Evolutionary conservation across 805 yeast genomes (phyloP).

Genomic region (Lipomyces spencermartinsiae): DNA sequence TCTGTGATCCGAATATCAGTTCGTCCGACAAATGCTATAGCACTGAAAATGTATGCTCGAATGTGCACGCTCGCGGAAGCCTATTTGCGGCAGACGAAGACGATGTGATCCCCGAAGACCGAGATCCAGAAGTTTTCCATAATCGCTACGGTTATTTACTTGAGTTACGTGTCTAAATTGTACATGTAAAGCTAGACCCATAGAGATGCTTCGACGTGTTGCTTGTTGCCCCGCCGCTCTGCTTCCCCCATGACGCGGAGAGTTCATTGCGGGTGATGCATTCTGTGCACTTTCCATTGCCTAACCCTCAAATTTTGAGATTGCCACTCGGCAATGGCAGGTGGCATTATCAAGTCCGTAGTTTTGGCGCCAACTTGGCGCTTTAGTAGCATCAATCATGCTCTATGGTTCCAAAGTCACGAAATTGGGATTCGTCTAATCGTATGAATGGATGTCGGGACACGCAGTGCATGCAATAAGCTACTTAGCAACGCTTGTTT

Average conservation of each 20-base stretch:
- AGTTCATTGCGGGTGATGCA: too few species aligned
- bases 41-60: neutral
- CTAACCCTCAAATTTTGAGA: neutral
- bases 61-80: neutral
- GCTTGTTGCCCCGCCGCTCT: too few species aligned
- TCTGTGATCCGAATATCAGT: neutral
- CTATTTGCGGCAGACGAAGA: neutral
- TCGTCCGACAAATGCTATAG: neutral
- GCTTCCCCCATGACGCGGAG: too few species aligned
- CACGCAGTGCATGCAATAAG: neutral
- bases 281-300: neutral
- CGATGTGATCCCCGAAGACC: neutral
- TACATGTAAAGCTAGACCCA: too few species aligned
- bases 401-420: neutral
- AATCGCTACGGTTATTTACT: neutral
- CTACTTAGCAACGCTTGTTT: too few species aligned
- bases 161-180: neutral
- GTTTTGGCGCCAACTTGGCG: neutral
- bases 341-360: neutral
- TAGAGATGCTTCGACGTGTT: too few species aligned
- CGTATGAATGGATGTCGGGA: neutral
- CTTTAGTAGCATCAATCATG: too few species aligned
- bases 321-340: neutral
- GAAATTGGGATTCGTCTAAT: neutral
- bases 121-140: neutral